phyloP scores from a whole-genome alignment of 805 yeast species.

The Metschnikowia cerradonensis region DNA sequence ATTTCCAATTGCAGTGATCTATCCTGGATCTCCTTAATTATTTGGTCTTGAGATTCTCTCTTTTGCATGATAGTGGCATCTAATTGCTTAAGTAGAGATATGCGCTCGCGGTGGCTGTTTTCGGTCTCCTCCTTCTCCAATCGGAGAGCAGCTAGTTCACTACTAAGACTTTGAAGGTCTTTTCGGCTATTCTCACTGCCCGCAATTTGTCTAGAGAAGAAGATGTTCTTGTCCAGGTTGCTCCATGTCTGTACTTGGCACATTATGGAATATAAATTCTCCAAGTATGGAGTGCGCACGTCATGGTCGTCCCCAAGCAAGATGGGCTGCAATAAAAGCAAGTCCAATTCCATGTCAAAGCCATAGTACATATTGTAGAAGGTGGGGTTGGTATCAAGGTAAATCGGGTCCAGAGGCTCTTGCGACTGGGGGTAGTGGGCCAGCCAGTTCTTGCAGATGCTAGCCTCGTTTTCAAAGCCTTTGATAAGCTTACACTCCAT shows the following conservation, averaged over 20 bases:
- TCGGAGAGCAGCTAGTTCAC: constrained; percentile 18
- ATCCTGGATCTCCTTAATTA: constrained; percentile 1
- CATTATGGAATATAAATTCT: constrained; percentile 75
- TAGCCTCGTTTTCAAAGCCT: constrained; percentile 65
- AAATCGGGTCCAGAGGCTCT: constrained; percentile 14
- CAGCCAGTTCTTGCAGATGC: constrained; percentile 52
- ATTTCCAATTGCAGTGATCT: constrained; percentile 11
- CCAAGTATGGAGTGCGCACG: constrained; percentile 85
- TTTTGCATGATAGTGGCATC: constrained; percentile 21
- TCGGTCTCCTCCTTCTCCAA: constrained; percentile 18
- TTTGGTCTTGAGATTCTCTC: constrained; percentile 11
- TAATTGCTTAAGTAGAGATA: constrained; percentile 20
- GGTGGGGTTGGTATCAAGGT: constrained; percentile 42
- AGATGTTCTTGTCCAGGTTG: constrained; percentile 22
- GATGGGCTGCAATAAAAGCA: constrained; percentile 79
- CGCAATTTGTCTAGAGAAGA: constrained; percentile 26
- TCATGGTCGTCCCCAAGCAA: constrained; percentile 84
- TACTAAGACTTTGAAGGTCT: constrained; percentile 21
- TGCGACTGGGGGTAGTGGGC: constrained; percentile 35
- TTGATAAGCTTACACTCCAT: constrained; percentile 73
- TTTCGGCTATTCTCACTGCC: constrained; percentile 19
- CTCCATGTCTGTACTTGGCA: constrained; percentile 58
- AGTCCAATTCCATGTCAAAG: constrained; percentile 59
- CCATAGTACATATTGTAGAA: constrained; percentile 62
- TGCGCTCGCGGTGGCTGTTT: constrained; percentile 19